A percentile compares a stretch with the other conserved stretches of the same genome.
These are phyloP conservation scores for Elaeis guineensis DNA, from an alignment of 176 grass and related monocot species.

Conservation along the genomic window DNA sequence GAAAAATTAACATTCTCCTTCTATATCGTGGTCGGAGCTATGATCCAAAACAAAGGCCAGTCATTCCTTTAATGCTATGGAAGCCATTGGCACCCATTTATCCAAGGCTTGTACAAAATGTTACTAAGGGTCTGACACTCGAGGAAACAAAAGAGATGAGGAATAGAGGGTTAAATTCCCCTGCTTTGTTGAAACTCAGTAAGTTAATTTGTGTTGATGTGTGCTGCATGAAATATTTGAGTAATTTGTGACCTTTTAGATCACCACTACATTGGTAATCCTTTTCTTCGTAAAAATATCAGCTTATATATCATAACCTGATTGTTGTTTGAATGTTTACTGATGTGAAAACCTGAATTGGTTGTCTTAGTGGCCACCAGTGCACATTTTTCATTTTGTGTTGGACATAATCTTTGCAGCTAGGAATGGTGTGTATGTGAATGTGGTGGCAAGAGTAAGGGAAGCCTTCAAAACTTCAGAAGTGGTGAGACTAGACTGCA, in stretches of 20 bases:
- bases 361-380: no score
- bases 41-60: conserved; percentile 35
- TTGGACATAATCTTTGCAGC: conserved; percentile 21
- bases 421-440: conserved; percentile 74
- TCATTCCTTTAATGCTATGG: conserved; percentile 61
- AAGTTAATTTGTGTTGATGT: conserved; percentile 11
- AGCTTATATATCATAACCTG: no score
- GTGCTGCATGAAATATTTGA: no score
- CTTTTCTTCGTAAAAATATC: no score
- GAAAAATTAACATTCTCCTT: conserved; percentile 42
- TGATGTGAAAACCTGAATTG: no score
- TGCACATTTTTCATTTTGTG: no score
- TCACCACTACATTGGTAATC: no score
- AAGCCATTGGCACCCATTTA: conserved; percentile 70
- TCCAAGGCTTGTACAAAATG: conserved; percentile 48
- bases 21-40: conserved; percentile 55
- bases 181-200: conserved; percentile 52
- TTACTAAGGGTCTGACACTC: conserved; percentile 40
- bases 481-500: conserved; percentile 56
- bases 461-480: conserved; percentile 50
- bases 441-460: conserved; percentile 58
- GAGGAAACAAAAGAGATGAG: conserved; percentile 67
- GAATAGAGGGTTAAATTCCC: conserved; percentile 42
- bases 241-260: no score
- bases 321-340: no score